A percentile compares a stretch with the other conserved stretches of the same genome.
Conservation (phyloP, 2,329 filamentous ascomycete species). For the Pseudomassariella vexata region DNA sequence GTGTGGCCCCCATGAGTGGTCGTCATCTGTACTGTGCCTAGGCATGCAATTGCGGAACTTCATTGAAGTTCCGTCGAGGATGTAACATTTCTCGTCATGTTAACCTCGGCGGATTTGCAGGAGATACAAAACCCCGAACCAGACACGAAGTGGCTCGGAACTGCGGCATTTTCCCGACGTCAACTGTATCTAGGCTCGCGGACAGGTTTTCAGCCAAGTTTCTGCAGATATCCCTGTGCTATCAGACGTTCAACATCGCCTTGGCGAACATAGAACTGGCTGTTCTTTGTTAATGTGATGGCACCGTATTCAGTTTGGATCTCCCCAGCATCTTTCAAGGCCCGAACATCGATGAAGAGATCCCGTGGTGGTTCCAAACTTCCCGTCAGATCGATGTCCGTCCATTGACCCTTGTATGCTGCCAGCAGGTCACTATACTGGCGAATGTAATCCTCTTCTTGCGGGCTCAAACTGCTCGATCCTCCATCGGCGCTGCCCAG, state of each 20-base stretch:
- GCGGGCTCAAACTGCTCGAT: constrained; percentile 79
- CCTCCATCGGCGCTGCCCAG: constrained; percentile 40
- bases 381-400: constrained; percentile 2
- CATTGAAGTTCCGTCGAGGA: no score
- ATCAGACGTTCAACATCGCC: constrained; percentile 94
- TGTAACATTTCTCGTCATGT: no score
- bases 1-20: no score
- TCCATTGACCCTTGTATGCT: constrained; percentile 92
- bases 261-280: constrained; percentile 93
- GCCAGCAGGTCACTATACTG: constrained; percentile 88
- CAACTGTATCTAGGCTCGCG: no score
- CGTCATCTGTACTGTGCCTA: no score
- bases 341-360: constrained; percentile 63
- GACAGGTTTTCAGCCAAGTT: constrained; percentile 75
- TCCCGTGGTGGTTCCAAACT: constrained; percentile 3
- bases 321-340: constrained; percentile 93
- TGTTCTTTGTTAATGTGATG: constrained; percentile 96
- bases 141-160: no score
- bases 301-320: constrained; percentile 98
- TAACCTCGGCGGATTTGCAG: no score
- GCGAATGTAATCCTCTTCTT: constrained; percentile 93
- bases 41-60: no score
- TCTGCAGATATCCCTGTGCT: constrained; percentile 89
- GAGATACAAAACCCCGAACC: no score
- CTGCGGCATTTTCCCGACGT: no score